Evolutionary conservation across 2,329 filamentous ascomycete species (phyloP), one percentile per base, ranked within the genome.

Genomic region (Fusarium sarcochroum): DNA sequence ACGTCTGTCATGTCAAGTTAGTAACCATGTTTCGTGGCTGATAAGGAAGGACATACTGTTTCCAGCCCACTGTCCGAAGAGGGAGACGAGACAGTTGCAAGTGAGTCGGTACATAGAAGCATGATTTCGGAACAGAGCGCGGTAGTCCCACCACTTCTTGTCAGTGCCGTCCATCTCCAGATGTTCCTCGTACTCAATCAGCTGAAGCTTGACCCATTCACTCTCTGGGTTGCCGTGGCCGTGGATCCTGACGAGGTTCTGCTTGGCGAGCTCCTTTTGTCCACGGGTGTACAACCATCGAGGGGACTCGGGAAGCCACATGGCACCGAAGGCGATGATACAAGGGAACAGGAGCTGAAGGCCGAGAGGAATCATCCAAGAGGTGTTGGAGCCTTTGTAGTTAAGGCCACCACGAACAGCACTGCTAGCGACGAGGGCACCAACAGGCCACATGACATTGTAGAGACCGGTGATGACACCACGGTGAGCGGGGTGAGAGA

Each of bases 401-500:
- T 73, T 68, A 38, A 78, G 68, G 54, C 75, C 75, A 54, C 83
- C 86, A 35, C 83, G 81, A 5, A 81, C 78, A 11, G 82, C 80
- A 38, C 83, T 79, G 21, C 78, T 79, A 7, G 85, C 83, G 23
- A 86, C 76, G 10, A 87, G 82, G 34, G 83, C 81, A 20, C 83
- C 83, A 7, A 79, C 76, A 34, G 81, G 81, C 81, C 82, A 84
- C 55, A 80, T 77, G 20, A 80, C 81, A 70, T 83, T 83, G 75
- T 81, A 83, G 7, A 90, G 83, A 41, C 87, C 89, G 1, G 88
- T 89, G 68, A 89, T 80, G 21, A 80, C 59, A 55, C 83, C 83
- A 30, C 83, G 80, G 47, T 81, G 82, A 6, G 81, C 81, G 4
- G 83, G 83, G 63, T 84, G 81, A 35, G 80, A 79, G 30, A 84